Conservation (phyloP, 345 rosid species). For the Bruguiera parviflora region DNA sequence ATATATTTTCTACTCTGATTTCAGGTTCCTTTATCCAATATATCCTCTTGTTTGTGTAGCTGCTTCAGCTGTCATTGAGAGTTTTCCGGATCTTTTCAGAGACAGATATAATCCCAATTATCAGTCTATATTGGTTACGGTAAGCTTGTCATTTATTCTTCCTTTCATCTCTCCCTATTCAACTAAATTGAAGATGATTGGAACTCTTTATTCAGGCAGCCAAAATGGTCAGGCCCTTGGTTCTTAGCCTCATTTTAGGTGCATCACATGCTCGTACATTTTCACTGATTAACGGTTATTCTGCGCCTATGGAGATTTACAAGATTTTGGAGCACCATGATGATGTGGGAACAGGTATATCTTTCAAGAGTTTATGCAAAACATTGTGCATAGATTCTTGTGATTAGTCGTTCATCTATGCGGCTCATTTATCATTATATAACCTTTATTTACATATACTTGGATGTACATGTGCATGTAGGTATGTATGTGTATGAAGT, state of each 20-base stretch:
- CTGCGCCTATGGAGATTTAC: slow-evolving; percentile 79
- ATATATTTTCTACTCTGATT: slow-evolving; percentile 14
- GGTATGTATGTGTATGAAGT: no score
- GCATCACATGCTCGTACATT: slow-evolving; percentile 89
- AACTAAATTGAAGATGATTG: background rate
- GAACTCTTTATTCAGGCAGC: slow-evolving; percentile 54
- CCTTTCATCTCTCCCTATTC: slow-evolving; percentile 2
- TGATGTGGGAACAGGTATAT: slow-evolving; percentile 62
- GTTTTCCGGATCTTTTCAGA: slow-evolving; percentile 84
- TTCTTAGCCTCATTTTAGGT: slow-evolving; percentile 71
- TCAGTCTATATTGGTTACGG: slow-evolving; percentile 50
- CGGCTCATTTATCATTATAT: no score
- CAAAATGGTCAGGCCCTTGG: slow-evolving; percentile 61
- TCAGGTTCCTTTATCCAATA: slow-evolving; percentile 93
- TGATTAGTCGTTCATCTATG: no score
- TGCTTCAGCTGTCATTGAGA: slow-evolving; percentile 93
- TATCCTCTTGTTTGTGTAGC: slow-evolving; percentile 94
- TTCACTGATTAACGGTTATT: slow-evolving; percentile 78
- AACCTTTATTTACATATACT: no score
- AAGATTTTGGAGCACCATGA: slow-evolving; percentile 89
- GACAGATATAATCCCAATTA: slow-evolving; percentile 52
- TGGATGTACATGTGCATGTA: no score
- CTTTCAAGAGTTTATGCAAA: background rate
- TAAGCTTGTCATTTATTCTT: slow-evolving; percentile 26
- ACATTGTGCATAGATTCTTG: no score